A percentile compares a stretch with the other conserved stretches of the same genome.
Conservation (phyloP, 2,329 filamentous ascomycete genomes). For the Curvularia eragrostidis region DNA sequence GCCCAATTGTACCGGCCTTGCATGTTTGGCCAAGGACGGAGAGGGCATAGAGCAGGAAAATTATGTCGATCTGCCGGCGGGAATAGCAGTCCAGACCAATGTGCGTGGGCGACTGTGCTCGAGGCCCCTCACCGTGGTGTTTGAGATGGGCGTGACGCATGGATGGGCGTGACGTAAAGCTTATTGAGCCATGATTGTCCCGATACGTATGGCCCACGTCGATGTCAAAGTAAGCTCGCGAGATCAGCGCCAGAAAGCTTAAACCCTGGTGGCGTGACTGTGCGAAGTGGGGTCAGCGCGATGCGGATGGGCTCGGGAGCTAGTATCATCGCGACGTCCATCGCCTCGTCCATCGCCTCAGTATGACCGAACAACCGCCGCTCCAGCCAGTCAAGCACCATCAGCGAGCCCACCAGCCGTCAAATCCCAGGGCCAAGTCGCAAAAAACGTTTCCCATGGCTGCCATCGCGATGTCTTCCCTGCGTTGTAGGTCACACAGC, state of each 20-base stretch:
- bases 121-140: not conserved
- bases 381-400: not conserved
- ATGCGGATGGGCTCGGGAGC: slow-evolving; percentile 10
- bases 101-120: not conserved
- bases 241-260: slow-evolving; percentile 21
- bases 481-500: not conserved
- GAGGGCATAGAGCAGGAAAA: not conserved
- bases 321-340: not conserved
- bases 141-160: not conserved
- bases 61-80: not conserved
- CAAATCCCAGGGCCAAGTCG: not conserved
- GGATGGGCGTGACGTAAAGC: slow-evolving; percentile 4
- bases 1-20: not conserved
- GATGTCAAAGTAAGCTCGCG: slow-evolving; percentile 20
- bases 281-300: slow-evolving; percentile 2
- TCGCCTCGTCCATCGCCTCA: not conserved
- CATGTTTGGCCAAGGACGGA: not conserved
- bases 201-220: slow-evolving; percentile 1
- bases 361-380: slow-evolving; percentile 4
- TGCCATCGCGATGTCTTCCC: not conserved
- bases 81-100: slow-evolving; percentile 1
- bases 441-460: not conserved
- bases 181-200: not conserved
- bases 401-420: not conserved
- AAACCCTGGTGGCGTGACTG: not conserved